phyloP scores from a whole-genome alignment of 2,329 filamentous ascomycete species.

The Leptographium wingfieldii region DNA sequence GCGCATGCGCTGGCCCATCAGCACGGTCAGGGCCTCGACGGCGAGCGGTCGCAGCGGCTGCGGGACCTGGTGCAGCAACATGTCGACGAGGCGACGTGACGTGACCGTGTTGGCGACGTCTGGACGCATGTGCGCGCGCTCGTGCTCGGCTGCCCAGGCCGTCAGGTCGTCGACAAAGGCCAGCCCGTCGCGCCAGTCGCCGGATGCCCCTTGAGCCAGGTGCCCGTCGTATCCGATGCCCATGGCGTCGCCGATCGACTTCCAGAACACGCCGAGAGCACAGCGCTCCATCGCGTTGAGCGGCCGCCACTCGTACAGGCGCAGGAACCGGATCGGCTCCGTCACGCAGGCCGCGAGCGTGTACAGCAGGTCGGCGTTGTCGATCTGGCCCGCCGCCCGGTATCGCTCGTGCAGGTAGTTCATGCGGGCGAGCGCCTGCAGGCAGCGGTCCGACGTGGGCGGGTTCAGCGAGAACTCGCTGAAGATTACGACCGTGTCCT shows the following conservation, averaged over 20 bases:
- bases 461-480: constrained; percentile 23
- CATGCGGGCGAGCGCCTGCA: constrained; percentile 24
- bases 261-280: constrained; percentile 58
- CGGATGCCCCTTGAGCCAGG: constrained; percentile 20
- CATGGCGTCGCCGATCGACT: constrained; percentile 57
- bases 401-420: constrained; percentile 26
- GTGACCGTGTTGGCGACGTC: constrained; percentile 33
- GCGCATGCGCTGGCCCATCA: constrained; percentile 53
- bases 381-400: constrained; percentile 21
- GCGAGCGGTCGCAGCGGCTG: constrained; percentile 30
- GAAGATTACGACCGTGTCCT: constrained; percentile 27
- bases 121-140: constrained; percentile 45
- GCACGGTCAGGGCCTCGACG: constrained; percentile 37
- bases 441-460: constrained; percentile 21
- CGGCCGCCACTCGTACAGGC: constrained; percentile 56
- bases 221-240: constrained; percentile 39
- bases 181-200: constrained; percentile 34
- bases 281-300: constrained; percentile 56
- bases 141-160: constrained; percentile 42
- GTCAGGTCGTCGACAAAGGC: constrained; percentile 38
- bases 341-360: constrained; percentile 45
- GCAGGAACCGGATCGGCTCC: constrained; percentile 52
- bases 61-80: constrained; percentile 46
- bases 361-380: constrained; percentile 25
- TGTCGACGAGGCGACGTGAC: constrained; percentile 45